phyloP scores from a whole-genome alignment of 495 filamentous ascomycete species.

The Annulohypoxylon stygium region DNA sequence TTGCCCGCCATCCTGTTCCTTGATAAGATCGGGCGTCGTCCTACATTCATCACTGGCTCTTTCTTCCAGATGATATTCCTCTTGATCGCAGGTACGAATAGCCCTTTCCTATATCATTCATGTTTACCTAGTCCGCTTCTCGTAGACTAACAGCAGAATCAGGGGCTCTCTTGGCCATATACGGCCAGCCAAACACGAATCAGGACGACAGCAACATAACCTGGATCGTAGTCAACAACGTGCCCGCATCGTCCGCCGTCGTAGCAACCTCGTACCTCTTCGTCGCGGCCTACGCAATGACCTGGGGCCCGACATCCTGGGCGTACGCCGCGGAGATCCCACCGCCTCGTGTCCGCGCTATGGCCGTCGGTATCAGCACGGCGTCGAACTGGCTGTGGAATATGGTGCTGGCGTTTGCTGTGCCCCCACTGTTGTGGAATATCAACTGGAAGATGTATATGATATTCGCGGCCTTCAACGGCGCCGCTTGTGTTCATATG shows the following conservation, averaged over 20 bases:
- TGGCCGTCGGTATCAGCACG: slow-evolving; percentile 74
- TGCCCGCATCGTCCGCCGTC: slow-evolving; percentile 66
- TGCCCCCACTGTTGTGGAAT: slow-evolving; percentile 67
- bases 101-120: slow-evolving; percentile 63
- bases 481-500: slow-evolving; percentile 76
- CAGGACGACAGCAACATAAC: slow-evolving; percentile 61
- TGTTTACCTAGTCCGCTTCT: slow-evolving; percentile 57
- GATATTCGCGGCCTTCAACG: slow-evolving; percentile 78
- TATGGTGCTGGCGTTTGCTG: slow-evolving; percentile 73
- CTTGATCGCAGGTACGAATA: slow-evolving; percentile 77
- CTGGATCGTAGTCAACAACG: slow-evolving; percentile 68
- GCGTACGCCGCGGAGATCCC: slow-evolving; percentile 86
- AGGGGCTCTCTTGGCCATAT: slow-evolving; percentile 69
- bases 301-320: slow-evolving; percentile 83
- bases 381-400: slow-evolving; percentile 81
- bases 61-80: slow-evolving; percentile 79
- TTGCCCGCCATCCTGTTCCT: slow-evolving; percentile 80
- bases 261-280: slow-evolving; percentile 80
- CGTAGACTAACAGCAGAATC: slow-evolving; percentile 51
- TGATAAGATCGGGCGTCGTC: slow-evolving; percentile 81
- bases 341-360: slow-evolving; percentile 77
- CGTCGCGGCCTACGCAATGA: slow-evolving; percentile 80
- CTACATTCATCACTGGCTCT: slow-evolving; percentile 79
- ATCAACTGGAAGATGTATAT: slow-evolving; percentile 73
- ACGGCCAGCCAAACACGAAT: slow-evolving; percentile 65